phyloP scores from a whole-genome alignment of 768 basidiomycete species.

The Podaxis sp. region DNA sequence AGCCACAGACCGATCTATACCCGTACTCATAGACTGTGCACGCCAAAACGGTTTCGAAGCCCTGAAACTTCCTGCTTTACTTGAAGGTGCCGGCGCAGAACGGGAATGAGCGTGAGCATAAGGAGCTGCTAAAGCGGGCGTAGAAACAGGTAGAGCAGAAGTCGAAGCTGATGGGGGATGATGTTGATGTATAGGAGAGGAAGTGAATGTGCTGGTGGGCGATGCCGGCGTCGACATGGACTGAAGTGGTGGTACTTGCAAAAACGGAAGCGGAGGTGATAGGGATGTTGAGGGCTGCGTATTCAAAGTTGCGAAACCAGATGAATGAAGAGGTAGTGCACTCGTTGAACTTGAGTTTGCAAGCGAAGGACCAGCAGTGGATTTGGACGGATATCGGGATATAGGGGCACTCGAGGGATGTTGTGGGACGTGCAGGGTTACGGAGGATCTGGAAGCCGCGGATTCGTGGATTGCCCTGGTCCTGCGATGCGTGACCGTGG shows the following conservation, averaged over 20 bases:
- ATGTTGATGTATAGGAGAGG: not conserved
- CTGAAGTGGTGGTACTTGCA: not conserved
- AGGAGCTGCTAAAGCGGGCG: too few relatives aligned
- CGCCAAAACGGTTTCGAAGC: not conserved
- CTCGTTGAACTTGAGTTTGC: not conserved
- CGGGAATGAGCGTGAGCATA: too few relatives aligned
- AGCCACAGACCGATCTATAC: too few relatives aligned
- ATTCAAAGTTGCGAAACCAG: not conserved
- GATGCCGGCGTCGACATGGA: slow-evolving; percentile 3
- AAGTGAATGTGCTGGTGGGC: not conserved
- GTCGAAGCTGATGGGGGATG: slow-evolving; percentile 2
- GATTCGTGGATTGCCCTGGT: not conserved
- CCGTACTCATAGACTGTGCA: not conserved
- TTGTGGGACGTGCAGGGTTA: not conserved
- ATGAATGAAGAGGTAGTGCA: not conserved
- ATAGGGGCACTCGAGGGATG: slow-evolving; percentile 2
- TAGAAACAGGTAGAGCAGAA: not conserved
- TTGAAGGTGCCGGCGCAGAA: too few relatives aligned
- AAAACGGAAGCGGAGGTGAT: not conserved
- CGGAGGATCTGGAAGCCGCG: not conserved
- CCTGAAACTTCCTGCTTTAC: too few relatives aligned
- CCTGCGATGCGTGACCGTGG: not conserved
- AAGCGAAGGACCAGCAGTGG: not conserved
- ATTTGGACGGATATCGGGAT: not conserved
- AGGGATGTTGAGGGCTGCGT: not conserved